phyloP scores from a whole-genome alignment of 352 stramenopile species.

The Pythium apleroticum region DNA sequence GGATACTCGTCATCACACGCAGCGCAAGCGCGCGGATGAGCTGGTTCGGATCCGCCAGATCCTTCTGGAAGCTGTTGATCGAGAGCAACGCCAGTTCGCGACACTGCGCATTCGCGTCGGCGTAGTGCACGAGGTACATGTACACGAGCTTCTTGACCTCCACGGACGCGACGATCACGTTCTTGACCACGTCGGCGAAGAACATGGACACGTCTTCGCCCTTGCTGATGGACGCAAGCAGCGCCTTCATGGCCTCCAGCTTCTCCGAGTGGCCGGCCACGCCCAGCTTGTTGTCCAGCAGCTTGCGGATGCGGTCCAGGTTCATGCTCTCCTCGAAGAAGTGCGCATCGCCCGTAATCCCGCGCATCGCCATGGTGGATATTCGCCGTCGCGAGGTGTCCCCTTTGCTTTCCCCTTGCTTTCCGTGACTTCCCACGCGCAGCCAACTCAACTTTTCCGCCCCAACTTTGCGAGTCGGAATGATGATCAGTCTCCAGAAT shows the following conservation, averaged over 20 bases:
- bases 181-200: conserved; percentile 97
- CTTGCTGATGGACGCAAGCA: conserved; percentile 97
- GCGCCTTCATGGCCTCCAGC: conserved; percentile 97
- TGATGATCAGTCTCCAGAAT: conserved; percentile 16
- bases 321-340: conserved; percentile 98
- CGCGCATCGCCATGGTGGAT: conserved; percentile 50
- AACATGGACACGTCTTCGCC: conserved; percentile 97
- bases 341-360: conserved; percentile 91
- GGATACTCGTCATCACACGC: conserved; percentile 97
- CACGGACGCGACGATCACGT: conserved; percentile 92
- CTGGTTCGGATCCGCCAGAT: conserved; percentile 94
- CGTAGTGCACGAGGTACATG: conserved; percentile 99
- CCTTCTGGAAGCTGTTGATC: conserved; percentile 99
- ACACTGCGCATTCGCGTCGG: conserved; percentile 93
- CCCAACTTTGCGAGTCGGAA: conserved; percentile 5
- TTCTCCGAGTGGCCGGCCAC: conserved; percentile 86
- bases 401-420: too few relatives aligned
- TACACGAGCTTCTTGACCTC: conserved; percentile 99
- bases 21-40: conserved; percentile 93
- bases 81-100: conserved; percentile 95
- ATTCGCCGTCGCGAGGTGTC: too few relatives aligned
- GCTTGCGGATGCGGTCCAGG: conserved; percentile 81
- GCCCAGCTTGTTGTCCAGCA: conserved; percentile 89
- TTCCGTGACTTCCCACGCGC: too few relatives aligned
- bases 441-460: conserved; percentile 2